Evolutionary conservation across 129 eudicot genomes (phyloP).

Genomic region (Sambucus nigra): DNA sequence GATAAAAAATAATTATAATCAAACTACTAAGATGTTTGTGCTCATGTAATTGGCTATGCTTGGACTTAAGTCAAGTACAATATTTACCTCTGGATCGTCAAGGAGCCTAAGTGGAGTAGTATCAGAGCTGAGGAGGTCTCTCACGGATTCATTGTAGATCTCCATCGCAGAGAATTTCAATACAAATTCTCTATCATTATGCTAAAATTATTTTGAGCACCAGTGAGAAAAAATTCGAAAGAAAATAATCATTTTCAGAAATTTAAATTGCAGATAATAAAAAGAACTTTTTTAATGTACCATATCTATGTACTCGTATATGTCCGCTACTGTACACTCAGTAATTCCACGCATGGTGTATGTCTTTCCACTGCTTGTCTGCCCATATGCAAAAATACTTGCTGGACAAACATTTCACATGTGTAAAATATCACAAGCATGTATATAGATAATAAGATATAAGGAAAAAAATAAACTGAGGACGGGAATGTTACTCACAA

Average conservation of each 20-base stretch:
- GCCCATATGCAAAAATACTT: constrained; percentile 90
- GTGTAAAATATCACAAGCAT: constrained; percentile 4
- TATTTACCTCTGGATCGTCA: constrained; percentile 83
- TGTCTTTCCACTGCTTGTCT: constrained; percentile 97
- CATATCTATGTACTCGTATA: constrained; percentile 52
- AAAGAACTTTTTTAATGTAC: constrained; percentile 16
- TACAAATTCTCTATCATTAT: constrained; percentile 49
- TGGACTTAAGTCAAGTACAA: not conserved
- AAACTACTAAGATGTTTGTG: not conserved
- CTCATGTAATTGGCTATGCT: not conserved
- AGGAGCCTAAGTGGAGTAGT: constrained; percentile 68
- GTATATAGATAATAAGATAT: not conserved
- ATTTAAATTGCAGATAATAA: not conserved
- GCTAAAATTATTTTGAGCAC: constrained; percentile 22
- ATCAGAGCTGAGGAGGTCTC: constrained; percentile 60
- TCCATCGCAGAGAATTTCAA: constrained; percentile 86
- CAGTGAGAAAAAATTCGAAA: not conserved
- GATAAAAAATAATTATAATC: constrained; percentile 6
- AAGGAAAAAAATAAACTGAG: not conserved
- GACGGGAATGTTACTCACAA: constrained; percentile 35
- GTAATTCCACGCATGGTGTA: constrained; percentile 91
- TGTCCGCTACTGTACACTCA: constrained; percentile 51
- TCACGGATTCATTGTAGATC: constrained; percentile 82
- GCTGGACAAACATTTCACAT: constrained; percentile 37
- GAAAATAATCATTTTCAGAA: not conserved